A percentile compares a stretch with the other conserved stretches of the same genome.
Evolutionary conservation across 75 land plant species (phyloP).

Genomic region (Selaginella tamariscina): DNA sequence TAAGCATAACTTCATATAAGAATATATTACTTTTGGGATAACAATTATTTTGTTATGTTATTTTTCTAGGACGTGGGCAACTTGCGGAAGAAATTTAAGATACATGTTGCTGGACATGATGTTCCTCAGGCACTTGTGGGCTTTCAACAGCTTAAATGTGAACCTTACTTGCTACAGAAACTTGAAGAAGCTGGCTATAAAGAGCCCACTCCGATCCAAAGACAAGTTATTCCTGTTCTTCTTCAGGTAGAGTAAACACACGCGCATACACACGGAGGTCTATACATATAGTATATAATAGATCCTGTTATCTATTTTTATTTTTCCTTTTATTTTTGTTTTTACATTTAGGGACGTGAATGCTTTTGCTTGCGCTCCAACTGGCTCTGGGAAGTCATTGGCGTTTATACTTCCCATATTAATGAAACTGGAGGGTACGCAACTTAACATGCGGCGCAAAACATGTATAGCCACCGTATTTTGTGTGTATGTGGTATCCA

Average conservation of each 20-base stretch:
- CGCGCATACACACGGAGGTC: no score
- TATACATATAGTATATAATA: no score
- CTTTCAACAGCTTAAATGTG: constrained; percentile 61
- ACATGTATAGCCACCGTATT: no score
- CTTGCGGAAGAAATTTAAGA: constrained; percentile 57
- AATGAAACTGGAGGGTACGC: constrained; percentile 66
- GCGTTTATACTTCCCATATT: constrained; percentile 83
- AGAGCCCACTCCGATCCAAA: constrained; percentile 96
- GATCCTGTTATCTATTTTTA: neutral
- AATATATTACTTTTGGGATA: neutral
- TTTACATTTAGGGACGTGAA: constrained; percentile 46
- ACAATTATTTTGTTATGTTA: neutral
- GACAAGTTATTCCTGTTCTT: constrained; percentile 89
- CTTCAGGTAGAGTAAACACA: constrained; percentile 45
- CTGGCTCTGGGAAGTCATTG: constrained; percentile 96
- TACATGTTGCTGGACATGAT: constrained; percentile 61
- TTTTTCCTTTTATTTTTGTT: constrained; percentile 1
- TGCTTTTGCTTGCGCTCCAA: constrained; percentile 99
- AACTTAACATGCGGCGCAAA: no score
- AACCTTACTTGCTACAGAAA: constrained; percentile 48
- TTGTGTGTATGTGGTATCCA: no score
- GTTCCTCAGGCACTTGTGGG: constrained; percentile 54
- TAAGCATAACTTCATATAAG: no score
- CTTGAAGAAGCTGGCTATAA: constrained; percentile 51
- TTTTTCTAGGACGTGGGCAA: constrained; percentile 25